A percentile compares a stretch with the other conserved stretches of the same genome.
phyloP scores from a whole-genome alignment of 176 grass and related monocot species.

The Oryza meyeriana region DNA sequence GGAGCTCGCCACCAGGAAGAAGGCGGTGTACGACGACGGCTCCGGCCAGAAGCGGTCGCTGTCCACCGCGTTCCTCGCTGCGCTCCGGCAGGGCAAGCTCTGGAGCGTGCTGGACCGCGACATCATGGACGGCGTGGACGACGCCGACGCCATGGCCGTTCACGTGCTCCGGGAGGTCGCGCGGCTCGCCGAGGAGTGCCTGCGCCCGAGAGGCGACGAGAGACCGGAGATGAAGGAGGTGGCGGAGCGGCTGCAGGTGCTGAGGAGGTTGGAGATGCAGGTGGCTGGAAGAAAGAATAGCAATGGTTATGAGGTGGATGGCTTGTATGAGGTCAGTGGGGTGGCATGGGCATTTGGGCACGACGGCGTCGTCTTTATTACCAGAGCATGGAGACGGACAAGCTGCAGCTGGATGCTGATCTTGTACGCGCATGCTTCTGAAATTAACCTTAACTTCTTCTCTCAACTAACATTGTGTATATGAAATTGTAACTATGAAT shows the following conservation, averaged over 20 bases:
- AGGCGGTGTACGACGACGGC: constrained; percentile 29
- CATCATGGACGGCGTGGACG: not conserved
- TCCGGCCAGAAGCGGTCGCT: not conserved
- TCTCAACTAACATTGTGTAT: not conserved
- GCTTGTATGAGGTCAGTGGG: not conserved
- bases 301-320: not conserved
- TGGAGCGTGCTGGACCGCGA: not conserved
- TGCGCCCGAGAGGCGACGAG: constrained; percentile 5
- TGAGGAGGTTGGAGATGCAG: not conserved
- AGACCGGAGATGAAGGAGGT: constrained; percentile 21
- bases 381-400: not conserved
- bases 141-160: not conserved
- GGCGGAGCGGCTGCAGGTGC: not conserved
- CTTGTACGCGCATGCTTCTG: not conserved
- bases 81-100: not conserved
- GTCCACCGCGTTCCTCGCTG: not conserved
- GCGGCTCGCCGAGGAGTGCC: not conserved
- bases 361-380: not conserved
- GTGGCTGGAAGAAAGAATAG: not conserved
- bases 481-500: not conserved
- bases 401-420: not conserved
- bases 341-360: not conserved
- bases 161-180: not conserved
- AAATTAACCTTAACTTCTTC: not conserved
- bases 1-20: constrained; percentile 52